Evolutionary conservation across 2,329 filamentous ascomycete genomes (phyloP).

Genomic region (Aspergillus piperis): DNA sequence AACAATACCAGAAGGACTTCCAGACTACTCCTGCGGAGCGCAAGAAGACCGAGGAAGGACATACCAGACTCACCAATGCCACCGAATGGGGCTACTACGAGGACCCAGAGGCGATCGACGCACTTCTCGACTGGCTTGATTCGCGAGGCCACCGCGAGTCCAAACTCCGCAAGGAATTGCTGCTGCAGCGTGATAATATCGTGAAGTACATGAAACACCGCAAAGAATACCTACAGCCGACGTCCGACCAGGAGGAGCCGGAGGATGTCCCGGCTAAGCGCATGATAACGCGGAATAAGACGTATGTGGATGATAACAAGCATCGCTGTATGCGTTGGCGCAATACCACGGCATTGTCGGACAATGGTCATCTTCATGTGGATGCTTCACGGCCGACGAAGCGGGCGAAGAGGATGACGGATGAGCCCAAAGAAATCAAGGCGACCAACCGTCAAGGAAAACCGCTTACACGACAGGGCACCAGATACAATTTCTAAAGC

Average conservation of each 20-base stretch:
- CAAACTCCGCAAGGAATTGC: conserved; percentile 83
- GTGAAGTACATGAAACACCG: conserved; percentile 77
- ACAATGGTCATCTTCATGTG: conserved; percentile 62
- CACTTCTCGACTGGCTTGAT: conserved; percentile 85
- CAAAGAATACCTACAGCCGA: conserved; percentile 66
- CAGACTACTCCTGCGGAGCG: conserved; percentile 82
- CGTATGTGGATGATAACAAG: conserved; percentile 56
- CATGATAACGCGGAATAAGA: conserved; percentile 65
- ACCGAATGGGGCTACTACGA: conserved; percentile 90
- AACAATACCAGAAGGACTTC: conserved; percentile 75
- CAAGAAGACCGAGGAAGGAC: conserved; percentile 81
- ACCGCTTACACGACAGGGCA: conserved; percentile 53
- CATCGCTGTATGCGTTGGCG: conserved; percentile 66
- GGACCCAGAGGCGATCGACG: conserved; percentile 74
- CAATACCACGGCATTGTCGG: conserved; percentile 61
- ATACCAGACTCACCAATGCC: conserved; percentile 74
- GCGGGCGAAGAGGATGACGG: conserved; percentile 49
- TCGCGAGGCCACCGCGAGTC: conserved; percentile 81
- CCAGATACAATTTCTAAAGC: conserved; percentile 48
- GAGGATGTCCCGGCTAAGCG: conserved; percentile 52
- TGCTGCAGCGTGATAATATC: conserved; percentile 74
- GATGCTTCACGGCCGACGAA: conserved; percentile 57
- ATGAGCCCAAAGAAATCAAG: conserved; percentile 43
- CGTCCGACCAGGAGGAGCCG: conserved; percentile 52
- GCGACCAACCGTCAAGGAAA: conserved; percentile 52